These are phyloP conservation scores for Polytrichum formosum DNA, from an alignment of 225 moss, liverwort and hornwort genomes.

Conservation along the genomic window DNA sequence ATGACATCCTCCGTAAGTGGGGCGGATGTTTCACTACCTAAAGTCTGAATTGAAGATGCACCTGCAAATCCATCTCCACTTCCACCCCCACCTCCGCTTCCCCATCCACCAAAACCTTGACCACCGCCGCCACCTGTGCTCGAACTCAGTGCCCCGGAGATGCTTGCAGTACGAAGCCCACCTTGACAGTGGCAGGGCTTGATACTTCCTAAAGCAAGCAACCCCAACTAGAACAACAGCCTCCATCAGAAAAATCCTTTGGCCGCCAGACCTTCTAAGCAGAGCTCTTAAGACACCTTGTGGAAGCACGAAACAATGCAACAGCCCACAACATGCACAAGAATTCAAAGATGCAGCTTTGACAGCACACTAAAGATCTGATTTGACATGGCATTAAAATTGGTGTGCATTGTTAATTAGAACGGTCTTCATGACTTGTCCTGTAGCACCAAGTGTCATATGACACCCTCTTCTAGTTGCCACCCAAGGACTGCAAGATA, in stretches of 20 bases:
- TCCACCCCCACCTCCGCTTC: slow-evolving; percentile 63
- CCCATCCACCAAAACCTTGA: slow-evolving; percentile 54
- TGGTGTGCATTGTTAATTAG: too few species aligned
- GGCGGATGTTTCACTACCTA: slow-evolving; percentile 30
- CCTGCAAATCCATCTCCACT: slow-evolving; percentile 66
- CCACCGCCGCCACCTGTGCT: slow-evolving; percentile 49
- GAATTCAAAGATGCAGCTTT: too few species aligned
- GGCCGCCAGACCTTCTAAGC: neutral
- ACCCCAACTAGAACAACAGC: slow-evolving; percentile 30
- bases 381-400: too few species aligned
- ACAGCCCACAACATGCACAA: too few species aligned
- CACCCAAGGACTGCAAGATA: too few species aligned
- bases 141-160: slow-evolving; percentile 33
- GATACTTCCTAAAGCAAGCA: slow-evolving; percentile 44
- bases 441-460: too few species aligned
- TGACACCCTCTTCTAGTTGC: too few species aligned
- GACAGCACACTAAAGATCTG: too few species aligned
- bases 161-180: slow-evolving; percentile 41
- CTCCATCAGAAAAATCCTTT: neutral
- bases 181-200: slow-evolving; percentile 45
- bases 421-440: too few species aligned
- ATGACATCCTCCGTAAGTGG: slow-evolving; percentile 61
- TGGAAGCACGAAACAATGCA: too few species aligned
- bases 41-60: slow-evolving; percentile 44
- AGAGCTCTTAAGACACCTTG: too few species aligned